phyloP scores from a whole-genome alignment of 2,329 filamentous ascomycete species.

The Trichoderma sp. region DNA sequence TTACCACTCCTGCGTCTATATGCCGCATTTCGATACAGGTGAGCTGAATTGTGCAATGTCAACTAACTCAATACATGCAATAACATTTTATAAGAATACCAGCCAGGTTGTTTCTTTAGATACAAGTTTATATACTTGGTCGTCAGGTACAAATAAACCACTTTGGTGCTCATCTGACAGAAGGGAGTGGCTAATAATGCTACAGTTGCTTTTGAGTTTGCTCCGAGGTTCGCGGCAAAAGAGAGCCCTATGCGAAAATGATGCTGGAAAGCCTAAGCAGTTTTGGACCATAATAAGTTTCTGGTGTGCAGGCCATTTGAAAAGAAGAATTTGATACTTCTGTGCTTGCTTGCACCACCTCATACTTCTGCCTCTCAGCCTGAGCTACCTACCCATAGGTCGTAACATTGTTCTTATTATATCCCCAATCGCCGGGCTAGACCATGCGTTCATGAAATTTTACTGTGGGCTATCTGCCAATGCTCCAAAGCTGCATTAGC shows the following conservation, averaged over 20 bases:
- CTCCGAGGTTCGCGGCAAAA: neutral
- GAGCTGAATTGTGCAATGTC: neutral
- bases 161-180: neutral
- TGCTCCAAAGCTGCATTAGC: neutral
- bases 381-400: neutral
- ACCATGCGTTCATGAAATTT: neutral
- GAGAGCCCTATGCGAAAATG: neutral
- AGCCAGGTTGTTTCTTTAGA: neutral
- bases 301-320: neutral
- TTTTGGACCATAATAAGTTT: constrained; percentile 6
- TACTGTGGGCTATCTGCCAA: neutral
- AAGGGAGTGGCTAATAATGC: neutral
- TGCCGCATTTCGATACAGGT: neutral
- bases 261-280: neutral
- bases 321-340: neutral
- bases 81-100: neutral
- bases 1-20: neutral
- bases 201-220: neutral
- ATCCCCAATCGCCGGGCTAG: neutral
- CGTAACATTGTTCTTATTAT: neutral
- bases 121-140: neutral
- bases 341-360: neutral
- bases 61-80: neutral
- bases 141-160: neutral
- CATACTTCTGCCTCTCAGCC: neutral